Base-by-base conservation (phyloP, 2,329 filamentous ascomycete species). In the Fusarium caatingaense region DNA sequence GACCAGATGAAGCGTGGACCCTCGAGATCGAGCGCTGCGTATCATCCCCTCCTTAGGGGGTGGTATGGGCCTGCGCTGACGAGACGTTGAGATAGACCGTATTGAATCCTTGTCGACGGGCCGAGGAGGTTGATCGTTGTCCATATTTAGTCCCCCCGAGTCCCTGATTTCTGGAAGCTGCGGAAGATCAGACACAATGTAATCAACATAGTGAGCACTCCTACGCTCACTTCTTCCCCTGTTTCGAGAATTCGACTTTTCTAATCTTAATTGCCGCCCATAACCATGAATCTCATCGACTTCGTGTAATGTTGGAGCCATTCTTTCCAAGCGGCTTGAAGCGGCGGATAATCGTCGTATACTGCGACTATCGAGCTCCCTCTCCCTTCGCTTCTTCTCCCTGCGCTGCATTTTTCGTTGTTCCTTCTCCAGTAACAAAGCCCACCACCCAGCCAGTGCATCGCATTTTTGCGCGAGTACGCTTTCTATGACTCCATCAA, bases 401-500 rank as follows among this genome's bases (percentile, higher is more conserved):
- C 91, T 86, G 65, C 94, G 86, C 66, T 83, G 87, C 69, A 94
- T 91, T 79, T 99, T 99, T 11, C 94, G 89, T 77, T 94, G 89
- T 77, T 99, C 96, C 78, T 98, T 99, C 76, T 98, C 96, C 12
- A 98, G 89, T 41, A 99, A 82, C 28, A 99, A 81, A 5, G 93
- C 92, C 96, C 96, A 99, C 96, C 96, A 99, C 8, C 96, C 96
- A 53, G 94, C 93, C 50, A 99, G 83, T 8, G 91, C 88, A 80
- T 99, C 95, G 76, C 96, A 98, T 70, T 93, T 88, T 78, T 97
- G 93, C 6, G 94, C 89, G 37, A 97, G 81, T 5, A 99, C 96
- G 74, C 96, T 97, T 78, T 98, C 95, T 68, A 98, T 95, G 10
- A 99, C 93, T 65, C 92, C 88, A 77, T 99, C 96, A 62, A 97